Evolutionary conservation across 169 alveolate species (phyloP).

Genomic region (Theileria equi): DNA sequence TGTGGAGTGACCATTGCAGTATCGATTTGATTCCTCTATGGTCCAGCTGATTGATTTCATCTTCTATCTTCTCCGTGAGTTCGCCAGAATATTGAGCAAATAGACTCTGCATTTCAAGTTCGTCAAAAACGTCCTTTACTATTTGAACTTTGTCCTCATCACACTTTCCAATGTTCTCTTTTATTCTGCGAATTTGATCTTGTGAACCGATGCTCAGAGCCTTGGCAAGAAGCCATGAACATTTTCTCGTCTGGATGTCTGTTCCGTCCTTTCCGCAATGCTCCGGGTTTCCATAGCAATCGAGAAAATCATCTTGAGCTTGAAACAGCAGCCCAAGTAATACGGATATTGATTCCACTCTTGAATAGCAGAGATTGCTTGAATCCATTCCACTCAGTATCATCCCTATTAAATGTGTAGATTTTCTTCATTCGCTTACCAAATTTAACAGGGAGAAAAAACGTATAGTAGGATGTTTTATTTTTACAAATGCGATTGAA

Average conservation of each 20-base stretch:
- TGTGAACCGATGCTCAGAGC: slow-evolving; percentile 62
- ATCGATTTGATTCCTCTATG: slow-evolving; percentile 17
- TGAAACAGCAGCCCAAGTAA: slow-evolving; percentile 73
- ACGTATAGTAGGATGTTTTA: slow-evolving; percentile 74
- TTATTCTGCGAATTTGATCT: slow-evolving; percentile 40
- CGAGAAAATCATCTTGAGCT: slow-evolving; percentile 76
- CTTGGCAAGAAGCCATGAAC: slow-evolving; percentile 75
- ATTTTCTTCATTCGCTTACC: slow-evolving; percentile 41
- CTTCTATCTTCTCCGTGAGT: slow-evolving; percentile 56
- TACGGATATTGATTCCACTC: slow-evolving; percentile 62
- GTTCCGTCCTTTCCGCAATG: slow-evolving; percentile 74
- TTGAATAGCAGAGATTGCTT: slow-evolving; percentile 62
- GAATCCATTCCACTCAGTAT: slow-evolving; percentile 54
- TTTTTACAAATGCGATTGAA: slow-evolving; percentile 56
- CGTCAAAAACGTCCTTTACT: slow-evolving; percentile 63
- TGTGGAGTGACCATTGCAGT: slow-evolving; percentile 41
- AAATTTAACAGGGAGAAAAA: slow-evolving; percentile 68
- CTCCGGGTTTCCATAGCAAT: slow-evolving; percentile 60
- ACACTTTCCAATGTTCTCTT: slow-evolving; percentile 68
- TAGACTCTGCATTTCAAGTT: slow-evolving; percentile 48
- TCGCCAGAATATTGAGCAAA: slow-evolving; percentile 57
- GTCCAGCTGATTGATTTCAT: neutral
- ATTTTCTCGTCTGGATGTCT: slow-evolving; percentile 73
- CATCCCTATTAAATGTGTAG: slow-evolving; percentile 58
- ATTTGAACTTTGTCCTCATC: slow-evolving; percentile 55